Base-by-base conservation (phyloP, 306 rosid species). In the Dalbergia cochinchinensis region DNA sequence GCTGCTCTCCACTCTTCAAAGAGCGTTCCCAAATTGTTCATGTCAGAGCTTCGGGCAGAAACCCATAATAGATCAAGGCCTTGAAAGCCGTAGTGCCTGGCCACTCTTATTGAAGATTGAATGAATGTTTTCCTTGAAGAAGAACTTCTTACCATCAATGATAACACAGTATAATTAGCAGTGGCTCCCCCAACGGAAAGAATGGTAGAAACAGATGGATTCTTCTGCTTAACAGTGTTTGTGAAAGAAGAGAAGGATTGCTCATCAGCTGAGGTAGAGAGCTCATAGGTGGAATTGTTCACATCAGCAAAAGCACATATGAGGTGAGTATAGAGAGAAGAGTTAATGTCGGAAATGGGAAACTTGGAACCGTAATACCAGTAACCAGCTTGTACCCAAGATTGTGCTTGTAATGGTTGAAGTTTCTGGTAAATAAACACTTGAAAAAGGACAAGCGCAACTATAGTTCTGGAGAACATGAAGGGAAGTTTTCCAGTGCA, bases 1-100 rank as follows among this genome's bases (percentile, higher is more conserved):
- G 85, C 81, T 4, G 33, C 82, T 48, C 82, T 35, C 89, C 87
- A 83, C 48, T 86, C 87, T 62, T 83, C 1, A 18, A 86, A 72
- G 5, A 86, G 71, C 2, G 1, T 11, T n/a, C 82, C 86, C 84
- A 78, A 41, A 13, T 81, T 78, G 74, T 35, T 16, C 86, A 74
- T 81, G 75, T 84, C 84, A 5, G 61, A 15, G 71, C 62, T 62
- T 11, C 86, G 63, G 2, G 71, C 70, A 3, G 63, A 67, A 4
- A 15, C 63, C 90, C 86, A 83, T 3, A 13, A 10, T 8, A 87
- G 13, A 61, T 83, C 89, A 4, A 86, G 81, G 76, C 87, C 89
- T 22, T 80, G 87, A 15, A 86, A 86, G 5, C 76, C 85, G 8
- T 83, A 66, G 41, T 8, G 60, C 65, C 85, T 76, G 2, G 89